phyloP scores from a whole-genome alignment of 2,329 filamentous ascomycete species.

The Exophiala calicioides region DNA sequence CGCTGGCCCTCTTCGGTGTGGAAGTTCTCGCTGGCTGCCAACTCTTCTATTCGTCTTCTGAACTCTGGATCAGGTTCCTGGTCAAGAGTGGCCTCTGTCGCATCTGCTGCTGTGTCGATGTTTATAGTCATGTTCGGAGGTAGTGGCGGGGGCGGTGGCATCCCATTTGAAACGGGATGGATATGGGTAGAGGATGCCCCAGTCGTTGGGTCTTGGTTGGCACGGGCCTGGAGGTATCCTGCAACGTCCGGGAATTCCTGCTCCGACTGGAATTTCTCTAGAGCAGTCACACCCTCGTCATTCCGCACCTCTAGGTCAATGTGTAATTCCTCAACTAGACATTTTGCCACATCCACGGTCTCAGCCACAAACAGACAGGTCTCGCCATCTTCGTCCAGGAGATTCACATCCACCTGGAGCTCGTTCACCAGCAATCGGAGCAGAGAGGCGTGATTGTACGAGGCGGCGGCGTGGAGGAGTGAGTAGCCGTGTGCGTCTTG shows the following conservation, averaged over 20 bases:
- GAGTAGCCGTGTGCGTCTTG: slow-evolving; percentile 95
- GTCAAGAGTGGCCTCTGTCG: slow-evolving; percentile 54
- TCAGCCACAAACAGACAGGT: slow-evolving; percentile 95
- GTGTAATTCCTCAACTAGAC: slow-evolving; percentile 79
- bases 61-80: slow-evolving; percentile 70
- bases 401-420: slow-evolving; percentile 74
- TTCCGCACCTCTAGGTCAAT: slow-evolving; percentile 68
- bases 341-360: slow-evolving; percentile 72
- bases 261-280: slow-evolving; percentile 76
- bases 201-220: slow-evolving; percentile 37
- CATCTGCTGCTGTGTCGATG: slow-evolving; percentile 66
- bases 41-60: slow-evolving; percentile 79
- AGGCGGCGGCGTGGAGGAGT: slow-evolving; percentile 86
- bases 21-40: slow-evolving; percentile 82
- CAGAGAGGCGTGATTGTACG: slow-evolving; percentile 83
- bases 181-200: slow-evolving; percentile 27
- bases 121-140: slow-evolving; percentile 78
- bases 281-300: slow-evolving; percentile 74
- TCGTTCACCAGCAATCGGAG: slow-evolving; percentile 73
- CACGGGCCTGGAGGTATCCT: slow-evolving; percentile 62
- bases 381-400: slow-evolving; percentile 87
- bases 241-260: slow-evolving; percentile 75
- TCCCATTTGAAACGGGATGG: slow-evolving; percentile 33
- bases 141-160: slow-evolving; percentile 59
- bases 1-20: slow-evolving; percentile 76